Percentiles rank a stretch among this genome's conserved stretches.
These are phyloP conservation scores for Gymnopilus dilepis DNA, from an alignment of 768 basidiomycete genomes.

Conservation along the genomic window DNA sequence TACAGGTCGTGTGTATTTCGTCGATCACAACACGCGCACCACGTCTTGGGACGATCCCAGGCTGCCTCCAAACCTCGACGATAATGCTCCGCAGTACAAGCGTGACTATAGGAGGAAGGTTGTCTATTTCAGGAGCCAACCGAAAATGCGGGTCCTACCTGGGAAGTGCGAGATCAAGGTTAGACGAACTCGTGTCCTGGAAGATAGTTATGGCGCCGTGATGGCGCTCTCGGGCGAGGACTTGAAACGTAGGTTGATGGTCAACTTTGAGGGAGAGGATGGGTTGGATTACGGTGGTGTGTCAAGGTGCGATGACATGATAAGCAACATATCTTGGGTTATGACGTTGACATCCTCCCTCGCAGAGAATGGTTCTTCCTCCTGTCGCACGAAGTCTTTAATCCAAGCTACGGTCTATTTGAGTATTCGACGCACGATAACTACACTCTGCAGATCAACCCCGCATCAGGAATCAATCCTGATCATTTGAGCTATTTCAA, in stretches of 20 bases:
- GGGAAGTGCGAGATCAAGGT: constrained; percentile 91
- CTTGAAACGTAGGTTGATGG: constrained; percentile 71
- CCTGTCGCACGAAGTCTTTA: constrained; percentile 82
- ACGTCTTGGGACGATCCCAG: constrained; percentile 96
- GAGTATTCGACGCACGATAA: constrained; percentile 83
- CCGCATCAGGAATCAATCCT: constrained; percentile 75
- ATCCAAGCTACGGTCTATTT: constrained; percentile 82
- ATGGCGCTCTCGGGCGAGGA: constrained; percentile 81
- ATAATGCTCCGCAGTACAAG: constrained; percentile 94
- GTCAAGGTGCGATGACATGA: constrained; percentile 53
- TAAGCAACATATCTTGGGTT: neutral
- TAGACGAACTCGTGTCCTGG: constrained; percentile 78
- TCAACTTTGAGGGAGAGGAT: constrained; percentile 81
- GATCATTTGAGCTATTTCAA: constrained; percentile 84
- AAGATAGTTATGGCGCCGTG: constrained; percentile 85
- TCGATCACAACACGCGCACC: constrained; percentile 89
- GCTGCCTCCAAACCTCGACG: constrained; percentile 79
- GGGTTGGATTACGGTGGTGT: constrained; percentile 82
- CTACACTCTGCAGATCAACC: constrained; percentile 82
- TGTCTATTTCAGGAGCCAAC: constrained; percentile 91
- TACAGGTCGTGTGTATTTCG: constrained; percentile 86
- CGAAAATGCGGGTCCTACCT: constrained; percentile 74
- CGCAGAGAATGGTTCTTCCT: constrained; percentile 87
- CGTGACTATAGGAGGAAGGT: constrained; percentile 92
- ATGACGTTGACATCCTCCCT: constrained; percentile 12